Evolutionary conservation across 768 basidiomycete genomes (phyloP).

Genomic region (Grammothele lineata): DNA sequence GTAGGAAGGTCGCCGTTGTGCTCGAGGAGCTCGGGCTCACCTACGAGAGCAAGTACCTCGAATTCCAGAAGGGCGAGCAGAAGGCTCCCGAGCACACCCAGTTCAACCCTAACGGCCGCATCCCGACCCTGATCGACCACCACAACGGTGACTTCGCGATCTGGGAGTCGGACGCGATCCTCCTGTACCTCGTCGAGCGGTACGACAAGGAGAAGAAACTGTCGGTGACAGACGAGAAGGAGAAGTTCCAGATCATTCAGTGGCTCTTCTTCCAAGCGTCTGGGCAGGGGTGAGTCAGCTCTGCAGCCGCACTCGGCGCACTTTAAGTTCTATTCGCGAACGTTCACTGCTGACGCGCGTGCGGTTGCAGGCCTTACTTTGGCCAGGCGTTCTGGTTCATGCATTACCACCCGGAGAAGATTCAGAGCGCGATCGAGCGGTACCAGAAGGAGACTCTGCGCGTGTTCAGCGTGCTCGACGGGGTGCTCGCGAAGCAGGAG

Average conservation of each 20-base stretch:
- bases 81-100: slow-evolving; percentile 23
- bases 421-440: slow-evolving; percentile 26
- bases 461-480: slow-evolving; percentile 25
- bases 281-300: slow-evolving; percentile 24
- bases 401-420: slow-evolving; percentile 24
- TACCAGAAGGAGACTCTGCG: slow-evolving; percentile 27
- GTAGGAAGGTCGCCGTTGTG: slow-evolving; percentile 24
- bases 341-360: not conserved
- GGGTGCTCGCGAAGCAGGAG: slow-evolving; percentile 25
- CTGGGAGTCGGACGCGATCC: slow-evolving; percentile 38
- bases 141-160: slow-evolving; percentile 28
- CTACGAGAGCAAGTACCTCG: slow-evolving; percentile 23
- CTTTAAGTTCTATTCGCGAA: no score
- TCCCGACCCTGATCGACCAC: slow-evolving; percentile 33
- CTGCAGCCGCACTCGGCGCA: not conserved
- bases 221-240: slow-evolving; percentile 10
- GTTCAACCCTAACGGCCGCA: slow-evolving; percentile 33
- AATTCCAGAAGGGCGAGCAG: slow-evolving; percentile 23
- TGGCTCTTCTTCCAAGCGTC: slow-evolving; percentile 42
- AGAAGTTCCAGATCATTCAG: slow-evolving; percentile 25
- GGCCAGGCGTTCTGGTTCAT: slow-evolving; percentile 26
- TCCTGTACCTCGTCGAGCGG: slow-evolving; percentile 39
- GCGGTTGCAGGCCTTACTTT: slow-evolving; percentile 21
- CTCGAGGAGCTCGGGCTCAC: slow-evolving; percentile 25
- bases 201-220: slow-evolving; percentile 41